Conservation (phyloP, 2,329 filamentous ascomycete genomes). For the Pseudopyrenochaeta lycopersici region DNA sequence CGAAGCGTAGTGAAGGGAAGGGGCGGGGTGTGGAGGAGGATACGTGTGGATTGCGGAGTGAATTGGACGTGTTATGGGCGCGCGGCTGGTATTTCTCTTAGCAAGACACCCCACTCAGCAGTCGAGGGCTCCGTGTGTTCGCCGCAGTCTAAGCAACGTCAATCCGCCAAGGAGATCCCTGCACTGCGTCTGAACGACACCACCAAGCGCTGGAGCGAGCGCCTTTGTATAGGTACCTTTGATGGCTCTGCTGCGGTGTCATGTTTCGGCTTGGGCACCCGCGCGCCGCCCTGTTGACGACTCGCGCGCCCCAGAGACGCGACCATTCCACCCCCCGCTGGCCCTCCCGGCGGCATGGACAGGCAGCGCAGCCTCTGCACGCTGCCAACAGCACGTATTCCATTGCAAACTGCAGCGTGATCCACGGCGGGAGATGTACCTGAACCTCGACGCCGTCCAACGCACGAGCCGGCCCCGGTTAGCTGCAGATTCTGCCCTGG, state of each 20-base stretch:
- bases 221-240: slow-evolving; percentile 30
- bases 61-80: slow-evolving; percentile 20
- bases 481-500: slow-evolving; percentile 26
- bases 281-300: background rate
- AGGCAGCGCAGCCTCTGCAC: background rate
- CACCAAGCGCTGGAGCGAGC: slow-evolving; percentile 24
- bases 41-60: slow-evolving; percentile 26
- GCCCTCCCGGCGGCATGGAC: background rate
- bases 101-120: slow-evolving; percentile 32
- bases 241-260: slow-evolving; percentile 11
- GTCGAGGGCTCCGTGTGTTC: slow-evolving; percentile 20
- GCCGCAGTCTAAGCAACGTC: slow-evolving; percentile 34
- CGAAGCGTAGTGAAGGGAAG: slow-evolving; percentile 6
- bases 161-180: slow-evolving; percentile 31
- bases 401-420: slow-evolving; percentile 7
- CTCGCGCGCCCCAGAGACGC: background rate
- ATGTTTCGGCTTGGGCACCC: slow-evolving; percentile 15
- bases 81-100: slow-evolving; percentile 38
- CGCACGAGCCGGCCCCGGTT: slow-evolving; percentile 34
- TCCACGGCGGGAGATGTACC: slow-evolving; percentile 42
- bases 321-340: background rate
- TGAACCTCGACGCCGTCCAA: slow-evolving; percentile 31
- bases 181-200: slow-evolving; percentile 35
- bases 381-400: background rate
- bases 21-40: slow-evolving; percentile 22